Conservation (phyloP, 2,329 filamentous ascomycete species). For the Diaporthe sp. region DNA sequence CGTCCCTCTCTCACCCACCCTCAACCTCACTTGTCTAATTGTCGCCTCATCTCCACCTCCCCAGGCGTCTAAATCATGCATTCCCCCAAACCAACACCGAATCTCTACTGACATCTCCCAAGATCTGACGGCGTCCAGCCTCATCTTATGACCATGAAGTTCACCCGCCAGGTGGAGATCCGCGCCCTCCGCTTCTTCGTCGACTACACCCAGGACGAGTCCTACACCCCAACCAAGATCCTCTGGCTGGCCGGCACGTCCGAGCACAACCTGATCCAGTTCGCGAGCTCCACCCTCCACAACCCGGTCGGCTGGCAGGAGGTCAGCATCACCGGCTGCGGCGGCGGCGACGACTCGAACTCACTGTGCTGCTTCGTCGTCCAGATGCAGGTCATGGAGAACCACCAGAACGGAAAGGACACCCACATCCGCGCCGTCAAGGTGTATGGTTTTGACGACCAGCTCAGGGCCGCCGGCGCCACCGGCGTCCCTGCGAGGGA, state of each 20-base stretch:
- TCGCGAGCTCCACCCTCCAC: slow-evolving; percentile 82
- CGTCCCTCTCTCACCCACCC: slow-evolving; percentile 45
- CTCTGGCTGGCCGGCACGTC: slow-evolving; percentile 90
- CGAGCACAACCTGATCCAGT: slow-evolving; percentile 91
- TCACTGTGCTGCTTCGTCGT: slow-evolving; percentile 90
- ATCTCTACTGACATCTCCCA: not conserved
- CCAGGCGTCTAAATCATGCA: not conserved
- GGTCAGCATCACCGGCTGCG: slow-evolving; percentile 71
- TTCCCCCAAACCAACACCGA: not conserved
- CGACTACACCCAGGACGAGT: slow-evolving; percentile 93
- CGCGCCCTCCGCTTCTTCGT: slow-evolving; percentile 85
- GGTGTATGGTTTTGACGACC: slow-evolving; percentile 75
- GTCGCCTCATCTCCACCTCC: not conserved
- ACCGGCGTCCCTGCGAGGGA: slow-evolving; percentile 38
- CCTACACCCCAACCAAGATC: slow-evolving; percentile 95
- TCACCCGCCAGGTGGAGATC: slow-evolving; percentile 85
- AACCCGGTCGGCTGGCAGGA: slow-evolving; percentile 92
- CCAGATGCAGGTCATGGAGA: slow-evolving; percentile 92
- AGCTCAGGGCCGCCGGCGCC: slow-evolving; percentile 56
- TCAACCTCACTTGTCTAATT: not conserved
- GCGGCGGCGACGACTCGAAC: slow-evolving; percentile 74
- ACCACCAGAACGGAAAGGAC: slow-evolving; percentile 99
- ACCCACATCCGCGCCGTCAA: slow-evolving; percentile 96
- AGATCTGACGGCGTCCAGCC: slow-evolving; percentile 88
- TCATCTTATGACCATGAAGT: slow-evolving; percentile 83